Evolutionary conservation across 1,284 basidiomycete genomes (phyloP).

Genomic region (Cystobasidium pallidum): DNA sequence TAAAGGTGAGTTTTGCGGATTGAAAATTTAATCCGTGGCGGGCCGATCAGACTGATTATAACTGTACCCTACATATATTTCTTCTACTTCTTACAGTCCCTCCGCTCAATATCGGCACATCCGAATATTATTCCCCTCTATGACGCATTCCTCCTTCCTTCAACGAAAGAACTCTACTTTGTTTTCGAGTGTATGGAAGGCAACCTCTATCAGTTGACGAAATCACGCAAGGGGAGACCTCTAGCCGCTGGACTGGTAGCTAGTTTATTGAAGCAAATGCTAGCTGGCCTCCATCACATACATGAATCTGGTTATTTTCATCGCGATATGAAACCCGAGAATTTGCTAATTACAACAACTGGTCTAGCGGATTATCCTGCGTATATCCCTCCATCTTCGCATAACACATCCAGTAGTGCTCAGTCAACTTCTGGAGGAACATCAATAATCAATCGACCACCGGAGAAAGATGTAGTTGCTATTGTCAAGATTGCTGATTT

Average conservation of each 20-base stretch:
- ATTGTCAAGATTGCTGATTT: slow-evolving; percentile 99
- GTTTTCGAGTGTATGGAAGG: slow-evolving; percentile 99
- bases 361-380: slow-evolving; percentile 93
- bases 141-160: slow-evolving; percentile 94
- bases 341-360: slow-evolving; percentile 99
- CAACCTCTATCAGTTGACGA: slow-evolving; percentile 98
- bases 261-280: slow-evolving; percentile 91
- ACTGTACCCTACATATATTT: too few species aligned
- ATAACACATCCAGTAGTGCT: slow-evolving; percentile 39
- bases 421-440: slow-evolving; percentile 26
- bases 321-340: slow-evolving; percentile 99
- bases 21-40: too few species aligned
- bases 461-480: slow-evolving; percentile 91
- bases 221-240: slow-evolving; percentile 88
- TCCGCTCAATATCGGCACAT: slow-evolving; percentile 90
- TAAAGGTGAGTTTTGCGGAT: slow-evolving; percentile 68
- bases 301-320: slow-evolving; percentile 95
- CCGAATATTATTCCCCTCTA: slow-evolving; percentile 98
- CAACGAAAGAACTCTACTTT: slow-evolving; percentile 94
- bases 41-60: too few species aligned
- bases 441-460: slow-evolving; percentile 47
- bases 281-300: slow-evolving; percentile 87
- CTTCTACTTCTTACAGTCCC: slow-evolving; percentile 74
- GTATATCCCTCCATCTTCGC: slow-evolving; percentile 45
- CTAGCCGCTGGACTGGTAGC: slow-evolving; percentile 93